Percentiles rank a stretch among this genome's conserved stretches.
Evolutionary conservation across 2,329 filamentous ascomycete genomes (phyloP).

Genomic region (Pyricularia pennisetigena): DNA sequence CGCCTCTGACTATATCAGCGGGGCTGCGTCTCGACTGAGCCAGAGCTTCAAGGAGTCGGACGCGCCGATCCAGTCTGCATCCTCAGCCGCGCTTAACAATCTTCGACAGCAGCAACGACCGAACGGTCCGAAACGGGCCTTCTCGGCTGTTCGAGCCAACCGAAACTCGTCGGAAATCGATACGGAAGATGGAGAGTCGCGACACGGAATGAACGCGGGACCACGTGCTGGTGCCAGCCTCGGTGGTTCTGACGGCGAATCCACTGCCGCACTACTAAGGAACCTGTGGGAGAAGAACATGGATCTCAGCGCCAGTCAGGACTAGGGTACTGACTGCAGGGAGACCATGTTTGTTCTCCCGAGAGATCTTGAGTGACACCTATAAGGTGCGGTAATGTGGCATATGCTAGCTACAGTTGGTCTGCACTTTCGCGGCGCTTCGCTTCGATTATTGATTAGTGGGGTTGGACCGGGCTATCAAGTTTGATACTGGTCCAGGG

Average conservation of each 20-base stretch:
- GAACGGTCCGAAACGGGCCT: constrained; percentile 7
- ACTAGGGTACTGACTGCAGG: constrained; percentile 19
- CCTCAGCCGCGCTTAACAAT: constrained; percentile 6
- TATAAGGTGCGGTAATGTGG: background rate
- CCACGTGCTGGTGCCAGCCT: constrained; percentile 34
- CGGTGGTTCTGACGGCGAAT: constrained; percentile 35
- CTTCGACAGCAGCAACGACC: constrained; percentile 5
- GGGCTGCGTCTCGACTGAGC: constrained; percentile 22
- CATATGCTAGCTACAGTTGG: background rate
- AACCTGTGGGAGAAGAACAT: constrained; percentile 53
- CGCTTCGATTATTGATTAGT: too few species aligned
- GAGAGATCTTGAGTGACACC: background rate
- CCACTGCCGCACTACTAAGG: constrained; percentile 39
- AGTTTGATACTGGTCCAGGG: background rate
- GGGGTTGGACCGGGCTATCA: background rate
- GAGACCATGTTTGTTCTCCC: constrained; percentile 1
- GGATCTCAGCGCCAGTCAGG: constrained; percentile 46
- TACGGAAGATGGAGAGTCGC: constrained; percentile 27
- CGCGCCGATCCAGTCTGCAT: constrained; percentile 5
- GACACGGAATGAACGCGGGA: constrained; percentile 21
- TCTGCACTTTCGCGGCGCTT: background rate
- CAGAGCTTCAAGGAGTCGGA: constrained; percentile 26
- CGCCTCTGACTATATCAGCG: constrained; percentile 14
- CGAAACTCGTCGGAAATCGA: constrained; percentile 31
- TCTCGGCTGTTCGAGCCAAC: constrained; percentile 9